Evolutionary conservation across 495 filamentous ascomycete genomes (phyloP), one percentile per base, ranked within the genome.

Genomic region (Hypoxylon subgilvum): DNA sequence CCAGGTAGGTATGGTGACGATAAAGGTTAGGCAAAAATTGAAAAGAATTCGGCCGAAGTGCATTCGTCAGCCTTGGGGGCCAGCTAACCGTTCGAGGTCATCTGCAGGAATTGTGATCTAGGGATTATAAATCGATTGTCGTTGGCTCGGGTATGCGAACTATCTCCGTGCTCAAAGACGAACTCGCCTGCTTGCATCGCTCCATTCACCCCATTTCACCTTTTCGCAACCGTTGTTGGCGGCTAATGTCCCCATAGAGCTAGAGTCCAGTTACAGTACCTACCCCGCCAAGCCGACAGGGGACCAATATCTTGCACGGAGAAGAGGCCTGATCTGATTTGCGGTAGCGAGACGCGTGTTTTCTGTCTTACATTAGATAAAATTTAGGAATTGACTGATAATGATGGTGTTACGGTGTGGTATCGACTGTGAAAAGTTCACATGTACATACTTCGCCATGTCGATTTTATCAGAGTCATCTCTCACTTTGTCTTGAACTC

Each of bases 181-280:
- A 42, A 50, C 44, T 58, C 45, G 35, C 35, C 50, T 27, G 21
- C 31, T 39, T 42, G 43, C 35, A 47, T 60, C 31, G 34, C 34
- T 55, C 51, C 44, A 51, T 62, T 62, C 51, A 55, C 40, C 48
- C n/a, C n/a, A n/a, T n/a, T n/a, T n/a, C n/a, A n/a, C n/a, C n/a
- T n/a, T n/a, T n/a, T n/a, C n/a, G n/a, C n/a, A n/a, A 49, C 10
- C 22, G 48, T 58, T 16, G 48, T 45, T 63, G 60, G 60, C 60
- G 47, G 53, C 35, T 63, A 63, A 45, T 47, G 52, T 57, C 60
- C 53, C 60, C 60, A 63, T 49, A 58, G 36, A 51, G 52, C 34
- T 63, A 35, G 35, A 63, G 54, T 53, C 32, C 42, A 58, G 36
- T 57, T 53, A 40, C 42, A 56, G 44, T 51, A 41, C 22, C 36